phyloP scores from a whole-genome alignment of 2,329 filamentous ascomycete genomes.

The Colletotrichum theobromicola region DNA sequence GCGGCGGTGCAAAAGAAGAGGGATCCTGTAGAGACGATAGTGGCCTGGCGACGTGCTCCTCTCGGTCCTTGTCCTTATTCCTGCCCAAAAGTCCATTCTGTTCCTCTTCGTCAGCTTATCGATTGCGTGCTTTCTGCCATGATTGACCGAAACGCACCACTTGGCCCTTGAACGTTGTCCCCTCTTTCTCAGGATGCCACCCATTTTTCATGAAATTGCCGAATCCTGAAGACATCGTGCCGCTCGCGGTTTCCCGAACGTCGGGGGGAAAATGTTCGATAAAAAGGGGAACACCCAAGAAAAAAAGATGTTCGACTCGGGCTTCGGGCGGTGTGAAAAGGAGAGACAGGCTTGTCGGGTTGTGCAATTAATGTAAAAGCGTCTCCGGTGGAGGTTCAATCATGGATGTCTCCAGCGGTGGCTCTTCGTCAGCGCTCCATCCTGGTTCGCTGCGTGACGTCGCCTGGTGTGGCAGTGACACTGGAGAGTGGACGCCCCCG shows the following conservation, averaged over 20 bases:
- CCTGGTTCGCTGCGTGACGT: constrained; percentile 15
- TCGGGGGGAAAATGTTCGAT: background rate
- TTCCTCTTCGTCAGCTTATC: background rate
- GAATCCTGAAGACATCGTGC: constrained; percentile 46
- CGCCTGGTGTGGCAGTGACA: constrained; percentile 13
- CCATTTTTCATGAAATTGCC: constrained; percentile 56
- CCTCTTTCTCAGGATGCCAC: constrained; percentile 56
- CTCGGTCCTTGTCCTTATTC: constrained; percentile 35
- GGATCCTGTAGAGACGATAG: constrained; percentile 78
- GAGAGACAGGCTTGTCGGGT: background rate
- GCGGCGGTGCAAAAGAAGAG: constrained; percentile 78
- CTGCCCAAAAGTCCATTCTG: constrained; percentile 54
- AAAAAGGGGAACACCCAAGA: background rate
- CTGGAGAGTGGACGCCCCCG: background rate
- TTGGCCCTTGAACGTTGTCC: constrained; percentile 44
- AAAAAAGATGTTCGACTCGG: background rate
- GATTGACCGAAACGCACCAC: constrained; percentile 43
- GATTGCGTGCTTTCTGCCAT: background rate
- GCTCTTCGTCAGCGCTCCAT: constrained; percentile 18
- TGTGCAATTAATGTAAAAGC: constrained; percentile 9
- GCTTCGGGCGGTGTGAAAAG: constrained; percentile 1
- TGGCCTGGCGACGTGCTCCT: constrained; percentile 58
- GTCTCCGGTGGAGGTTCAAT: constrained; percentile 6
- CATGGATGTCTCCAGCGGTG: constrained; percentile 1
- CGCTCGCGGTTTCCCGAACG: background rate